Percentiles rank a stretch among this genome's conserved stretches.
Conservation (phyloP, 192 early-diverging fungal species). For the Podila epigama region DNA sequence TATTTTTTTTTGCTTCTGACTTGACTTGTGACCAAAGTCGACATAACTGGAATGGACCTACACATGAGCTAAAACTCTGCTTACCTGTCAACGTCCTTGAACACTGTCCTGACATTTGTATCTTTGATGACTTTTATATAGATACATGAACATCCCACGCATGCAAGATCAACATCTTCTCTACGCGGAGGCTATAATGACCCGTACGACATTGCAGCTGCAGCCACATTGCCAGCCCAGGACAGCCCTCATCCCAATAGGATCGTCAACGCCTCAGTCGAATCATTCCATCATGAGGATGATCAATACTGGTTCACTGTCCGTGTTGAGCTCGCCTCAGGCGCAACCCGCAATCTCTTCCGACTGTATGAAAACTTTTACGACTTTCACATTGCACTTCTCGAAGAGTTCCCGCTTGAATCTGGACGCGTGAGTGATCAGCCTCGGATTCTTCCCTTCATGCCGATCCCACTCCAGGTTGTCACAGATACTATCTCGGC, state of each 20-base stretch:
- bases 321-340: constrained; percentile 60
- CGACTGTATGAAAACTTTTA: constrained; percentile 83
- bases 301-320: constrained; percentile 79
- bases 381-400: constrained; percentile 75
- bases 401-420: constrained; percentile 70
- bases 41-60: too few species aligned
- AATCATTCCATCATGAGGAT: constrained; percentile 72
- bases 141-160: background rate
- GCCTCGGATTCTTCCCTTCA: constrained; percentile 66
- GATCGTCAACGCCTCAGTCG: constrained; percentile 68
- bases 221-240: constrained; percentile 64
- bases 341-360: constrained; percentile 69
- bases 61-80: too few species aligned
- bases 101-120: too few species aligned
- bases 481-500: constrained; percentile 75
- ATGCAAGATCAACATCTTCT: background rate
- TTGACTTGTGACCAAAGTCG: too few species aligned
- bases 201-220: constrained; percentile 44
- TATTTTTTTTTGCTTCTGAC: too few species aligned
- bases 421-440: constrained; percentile 63
- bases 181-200: constrained; percentile 49
- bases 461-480: constrained; percentile 68
- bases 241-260: constrained; percentile 62
- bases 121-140: background rate
- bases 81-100: too few species aligned